Percentiles rank a stretch among this genome's conserved stretches.
These are phyloP conservation scores for Boletus barrowsii DNA, from an alignment of 768 basidiomycete genomes.

Conservation along the genomic window DNA sequence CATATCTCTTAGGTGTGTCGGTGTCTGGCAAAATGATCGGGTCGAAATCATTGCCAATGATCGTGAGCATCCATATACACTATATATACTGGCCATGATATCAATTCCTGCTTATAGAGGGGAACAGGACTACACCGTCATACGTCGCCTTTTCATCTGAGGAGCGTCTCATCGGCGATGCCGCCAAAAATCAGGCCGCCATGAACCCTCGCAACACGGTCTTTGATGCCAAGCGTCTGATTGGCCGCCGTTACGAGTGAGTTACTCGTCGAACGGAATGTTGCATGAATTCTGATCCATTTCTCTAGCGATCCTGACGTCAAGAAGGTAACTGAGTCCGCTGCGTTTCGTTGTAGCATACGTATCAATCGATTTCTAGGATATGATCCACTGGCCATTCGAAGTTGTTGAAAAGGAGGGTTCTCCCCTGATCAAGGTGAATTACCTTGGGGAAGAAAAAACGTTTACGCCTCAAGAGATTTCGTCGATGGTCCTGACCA, in stretches of 20 bases:
- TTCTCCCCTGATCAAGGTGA: conserved; percentile 93
- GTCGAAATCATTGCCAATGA: conserved; percentile 99
- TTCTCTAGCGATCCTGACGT: conserved; percentile 82
- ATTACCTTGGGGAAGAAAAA: conserved; percentile 93
- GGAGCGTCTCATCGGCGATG: conserved; percentile 98
- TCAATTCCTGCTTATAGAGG: conserved; percentile 53
- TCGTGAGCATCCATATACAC: conserved; percentile 51
- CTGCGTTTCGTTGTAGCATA: background rate
- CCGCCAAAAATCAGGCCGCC: conserved; percentile 97
- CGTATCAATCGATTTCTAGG: conserved; percentile 43
- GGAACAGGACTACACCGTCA: conserved; percentile 97
- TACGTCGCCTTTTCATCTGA: conserved; percentile 98
- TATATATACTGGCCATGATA: background rate
- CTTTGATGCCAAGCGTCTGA: conserved; percentile 98
- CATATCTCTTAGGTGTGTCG: conserved; percentile 72
- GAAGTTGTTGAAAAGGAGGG: conserved; percentile 95
- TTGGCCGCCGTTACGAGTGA: conserved; percentile 94
- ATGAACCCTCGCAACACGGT: conserved; percentile 99
- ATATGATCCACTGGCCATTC: conserved; percentile 98
- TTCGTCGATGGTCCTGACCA: conserved; percentile 98
- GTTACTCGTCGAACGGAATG: conserved; percentile 24
- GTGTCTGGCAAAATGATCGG: conserved; percentile 99
- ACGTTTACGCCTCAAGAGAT: conserved; percentile 98
- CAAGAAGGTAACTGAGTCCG: conserved; percentile 56
- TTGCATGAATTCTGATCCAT: conserved; percentile 1